Evolutionary conservation across 192 early-diverging fungal genomes (phyloP), one percentile per base, ranked within the genome.

Genomic region (Rhizoclosmatium globosum): DNA sequence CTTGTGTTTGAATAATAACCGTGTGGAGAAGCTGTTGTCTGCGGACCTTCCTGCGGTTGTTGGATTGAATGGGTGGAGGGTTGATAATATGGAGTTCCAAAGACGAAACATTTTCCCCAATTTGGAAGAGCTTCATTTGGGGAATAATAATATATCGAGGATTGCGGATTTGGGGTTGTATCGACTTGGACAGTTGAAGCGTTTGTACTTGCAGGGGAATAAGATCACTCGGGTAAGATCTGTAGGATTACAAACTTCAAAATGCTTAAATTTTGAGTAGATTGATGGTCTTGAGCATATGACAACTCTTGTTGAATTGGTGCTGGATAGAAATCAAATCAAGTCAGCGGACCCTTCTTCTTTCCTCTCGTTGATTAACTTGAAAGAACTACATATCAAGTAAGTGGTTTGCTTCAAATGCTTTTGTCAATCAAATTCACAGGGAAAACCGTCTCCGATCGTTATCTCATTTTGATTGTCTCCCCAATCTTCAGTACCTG

Each of bases 311-410:
- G 81, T 84, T 21, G 87, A 90, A 66, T 78, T 91, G 45, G 87
- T 90, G 4, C 68, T 90, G 17, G 89, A 91, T 78, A 86, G 87
- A 78, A 91, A 91, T 71, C 90, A 90, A 66, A 89, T 91, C 77
- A 91, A 87, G 68, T 59, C 71, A 21, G 85, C 82, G 7, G 89
- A 91, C 42, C 87, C 87, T 19, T 76, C 79, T 2, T 87, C 86
- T 3, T 91, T 91, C 66, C 47, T 87, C 9, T 86, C 84, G 0
- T 65, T 90, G 41, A 84, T 86, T 41, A 89, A 90, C 53, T 70
- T 91, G 45, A 84, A 81, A 57, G 87, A 88, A 57, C 75, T 91
- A 62, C 90, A 91, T 64, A 83, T 90, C 19, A 90, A 89, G 89
- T 90, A 81, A 58, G 77, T 45, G 19, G 31, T 2, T 66, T 21